Evolutionary conservation across 257 asterid species (phyloP).

Genomic region (Perilla frutescens): DNA sequence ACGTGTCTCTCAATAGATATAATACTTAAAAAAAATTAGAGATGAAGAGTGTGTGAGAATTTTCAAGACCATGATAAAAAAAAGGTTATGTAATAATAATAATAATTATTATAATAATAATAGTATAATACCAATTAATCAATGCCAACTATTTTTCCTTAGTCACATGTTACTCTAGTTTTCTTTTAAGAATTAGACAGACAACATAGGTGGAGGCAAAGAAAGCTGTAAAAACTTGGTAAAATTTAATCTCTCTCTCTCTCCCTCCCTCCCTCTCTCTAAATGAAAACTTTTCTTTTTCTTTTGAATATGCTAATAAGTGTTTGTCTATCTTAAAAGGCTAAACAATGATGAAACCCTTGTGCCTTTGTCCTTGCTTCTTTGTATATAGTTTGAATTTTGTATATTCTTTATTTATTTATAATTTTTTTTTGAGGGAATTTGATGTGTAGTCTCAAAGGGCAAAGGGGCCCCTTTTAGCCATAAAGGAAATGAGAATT

Average conservation of each 20-base stretch:
- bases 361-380: constrained; percentile 45
- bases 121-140: not conserved
- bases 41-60: constrained; percentile 7
- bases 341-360: constrained; percentile 49
- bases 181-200: constrained; percentile 10
- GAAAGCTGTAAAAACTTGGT: constrained; percentile 38
- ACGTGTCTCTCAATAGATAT: not conserved
- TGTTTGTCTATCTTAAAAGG: constrained; percentile 41
- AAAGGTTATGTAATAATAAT: constrained; percentile 7
- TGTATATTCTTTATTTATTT: not conserved
- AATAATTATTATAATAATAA: not conserved
- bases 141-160: constrained; percentile 20
- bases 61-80: constrained; percentile 3
- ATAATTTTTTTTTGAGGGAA: not conserved
- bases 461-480: constrained; percentile 34
- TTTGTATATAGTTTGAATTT: constrained; percentile 37
- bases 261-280: not conserved
- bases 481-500: constrained; percentile 35
- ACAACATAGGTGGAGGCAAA: constrained; percentile 40
- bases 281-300: constrained; percentile 10
- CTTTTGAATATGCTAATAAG: constrained; percentile 31
- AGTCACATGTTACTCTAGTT: constrained; percentile 35
- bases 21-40: not conserved
- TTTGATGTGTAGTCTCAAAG: constrained; percentile 19
- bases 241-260: constrained; percentile 2